Conservation (phyloP, 495 filamentous ascomycete genomes). For the Hypoxylon lenormandii region DNA sequence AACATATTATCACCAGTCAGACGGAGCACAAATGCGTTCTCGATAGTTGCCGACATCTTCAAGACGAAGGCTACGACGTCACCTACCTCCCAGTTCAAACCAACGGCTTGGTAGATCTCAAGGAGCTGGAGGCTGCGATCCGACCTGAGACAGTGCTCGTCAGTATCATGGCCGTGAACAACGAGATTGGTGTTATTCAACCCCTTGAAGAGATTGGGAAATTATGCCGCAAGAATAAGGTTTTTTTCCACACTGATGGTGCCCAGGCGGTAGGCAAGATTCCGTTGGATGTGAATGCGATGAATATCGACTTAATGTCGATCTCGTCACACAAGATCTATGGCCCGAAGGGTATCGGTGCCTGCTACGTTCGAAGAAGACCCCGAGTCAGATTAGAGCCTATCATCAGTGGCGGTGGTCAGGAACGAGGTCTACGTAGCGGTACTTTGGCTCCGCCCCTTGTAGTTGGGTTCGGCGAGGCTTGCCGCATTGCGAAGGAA, state of each 20-base stretch:
- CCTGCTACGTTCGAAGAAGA: conserved; percentile 91
- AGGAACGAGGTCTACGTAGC: conserved; percentile 92
- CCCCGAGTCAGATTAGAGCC: conserved; percentile 94
- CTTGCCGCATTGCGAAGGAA: conserved; percentile 87
- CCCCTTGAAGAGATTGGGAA: conserved; percentile 92
- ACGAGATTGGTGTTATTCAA: conserved; percentile 98
- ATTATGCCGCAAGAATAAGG: conserved; percentile 87
- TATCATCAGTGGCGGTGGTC: conserved; percentile 94
- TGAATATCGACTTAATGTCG: conserved; percentile 98
- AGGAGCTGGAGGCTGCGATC: conserved; percentile 89
- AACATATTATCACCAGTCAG: conserved; percentile 95
- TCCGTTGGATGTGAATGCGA: conserved; percentile 92
- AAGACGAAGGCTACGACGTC: conserved; percentile 95
- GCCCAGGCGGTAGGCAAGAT: conserved; percentile 99
- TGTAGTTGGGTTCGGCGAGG: conserved; percentile 93
- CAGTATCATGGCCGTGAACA: conserved; percentile 99
- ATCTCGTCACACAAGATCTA: conserved; percentile 99
- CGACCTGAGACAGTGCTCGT: conserved; percentile 90
- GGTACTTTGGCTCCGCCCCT: conserved; percentile 91
- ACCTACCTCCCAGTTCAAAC: conserved; percentile 91
- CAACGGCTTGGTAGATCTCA: conserved; percentile 85
- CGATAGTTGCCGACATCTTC: conserved; percentile 94
- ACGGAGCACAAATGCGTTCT: conserved; percentile 99
- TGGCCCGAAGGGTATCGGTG: conserved; percentile 95
- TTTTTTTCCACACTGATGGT: conserved; percentile 98